Percentiles rank a stretch among this genome's conserved stretches.
phyloP scores from a whole-genome alignment of 2,329 filamentous ascomycete species.

The Fusarium tupiense region DNA sequence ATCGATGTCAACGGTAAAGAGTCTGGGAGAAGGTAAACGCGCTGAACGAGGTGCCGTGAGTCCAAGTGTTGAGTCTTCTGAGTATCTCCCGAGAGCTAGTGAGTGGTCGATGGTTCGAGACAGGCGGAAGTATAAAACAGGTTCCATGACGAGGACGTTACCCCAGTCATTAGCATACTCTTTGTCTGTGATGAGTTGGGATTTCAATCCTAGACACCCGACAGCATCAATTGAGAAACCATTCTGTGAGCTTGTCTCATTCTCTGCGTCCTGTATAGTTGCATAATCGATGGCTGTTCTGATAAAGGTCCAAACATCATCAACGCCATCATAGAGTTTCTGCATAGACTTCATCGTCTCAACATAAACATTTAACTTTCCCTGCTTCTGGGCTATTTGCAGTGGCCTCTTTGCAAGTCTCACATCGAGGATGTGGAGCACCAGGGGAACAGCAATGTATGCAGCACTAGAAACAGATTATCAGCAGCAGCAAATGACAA shows the following conservation, averaged over 20 bases:
- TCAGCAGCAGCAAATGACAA: too few species aligned
- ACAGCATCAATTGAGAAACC: background rate
- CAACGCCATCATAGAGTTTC: constrained; percentile 19
- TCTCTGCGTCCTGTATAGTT: background rate
- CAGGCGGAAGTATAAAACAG: constrained; percentile 14
- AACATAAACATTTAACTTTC: constrained; percentile 14
- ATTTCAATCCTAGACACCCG: background rate
- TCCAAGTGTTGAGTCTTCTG: background rate
- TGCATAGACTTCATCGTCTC: constrained; percentile 16
- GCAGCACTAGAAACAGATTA: background rate
- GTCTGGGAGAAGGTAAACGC: background rate
- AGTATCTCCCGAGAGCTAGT: constrained; percentile 7
- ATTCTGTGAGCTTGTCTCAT: background rate
- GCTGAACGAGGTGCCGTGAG: background rate
- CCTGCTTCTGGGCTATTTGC: constrained; percentile 26
- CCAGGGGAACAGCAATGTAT: constrained; percentile 19
- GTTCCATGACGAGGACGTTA: constrained; percentile 9
- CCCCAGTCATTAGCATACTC: constrained; percentile 14
- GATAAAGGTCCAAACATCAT: constrained; percentile 23
- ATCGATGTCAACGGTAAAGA: background rate
- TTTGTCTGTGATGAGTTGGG: background rate
- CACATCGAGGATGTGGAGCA: constrained; percentile 22
- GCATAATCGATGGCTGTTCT: constrained; percentile 8
- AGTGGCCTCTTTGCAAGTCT: constrained; percentile 18
- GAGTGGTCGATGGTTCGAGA: constrained; percentile 21